Evolutionary conservation across 805 yeast genomes (phyloP), one percentile per base, ranked within the genome.

Genomic region (Candida silvicultrix): DNA sequence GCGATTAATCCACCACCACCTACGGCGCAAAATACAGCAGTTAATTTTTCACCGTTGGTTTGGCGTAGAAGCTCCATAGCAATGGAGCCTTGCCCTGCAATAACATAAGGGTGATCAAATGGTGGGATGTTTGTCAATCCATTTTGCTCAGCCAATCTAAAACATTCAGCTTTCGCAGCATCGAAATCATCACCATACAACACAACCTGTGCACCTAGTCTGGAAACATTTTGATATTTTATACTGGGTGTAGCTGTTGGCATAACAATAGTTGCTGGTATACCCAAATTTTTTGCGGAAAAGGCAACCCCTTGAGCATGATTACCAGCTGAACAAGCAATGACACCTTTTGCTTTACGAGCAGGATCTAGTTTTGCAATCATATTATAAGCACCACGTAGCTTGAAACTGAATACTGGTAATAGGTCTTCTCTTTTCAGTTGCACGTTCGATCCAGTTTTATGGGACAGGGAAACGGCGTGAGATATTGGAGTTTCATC

Each of bases 231-330:
- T 59, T 85, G 81, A 65, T 81, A 94, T 66, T 94, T 94, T 69
- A 94, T 95, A 14, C 92, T 81, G 2, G 99, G 99, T 0, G 99
- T 94, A 2, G 95, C 92, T 3, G 88, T 82, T 2, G 99, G 99
- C 99, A 94, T 94, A 40, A 94, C 98, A 45, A 94, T 94, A 5
- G 97, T 92, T 4, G 98, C 92, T 4, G 96, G 94, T 44, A 94
- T 89, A 23, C 83, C 84, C 59, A 94, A 71, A 49, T 83, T 80
- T 49, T 80, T 81, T 4, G 98, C 96, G 20, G 96, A 85, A 63
- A 68, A 92, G 0, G 99, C 99, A 14, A 94, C 98, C 54, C 99
- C 99, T 64, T 94, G 99, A 1, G 99, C 99, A 58, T 94, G 99
- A 66, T 94, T 94, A 32, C 99, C 99, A 4, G 99, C 99, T 28